Conservation (phyloP, 768 basidiomycete genomes). For the Panaeolus cyanescens region DNA sequence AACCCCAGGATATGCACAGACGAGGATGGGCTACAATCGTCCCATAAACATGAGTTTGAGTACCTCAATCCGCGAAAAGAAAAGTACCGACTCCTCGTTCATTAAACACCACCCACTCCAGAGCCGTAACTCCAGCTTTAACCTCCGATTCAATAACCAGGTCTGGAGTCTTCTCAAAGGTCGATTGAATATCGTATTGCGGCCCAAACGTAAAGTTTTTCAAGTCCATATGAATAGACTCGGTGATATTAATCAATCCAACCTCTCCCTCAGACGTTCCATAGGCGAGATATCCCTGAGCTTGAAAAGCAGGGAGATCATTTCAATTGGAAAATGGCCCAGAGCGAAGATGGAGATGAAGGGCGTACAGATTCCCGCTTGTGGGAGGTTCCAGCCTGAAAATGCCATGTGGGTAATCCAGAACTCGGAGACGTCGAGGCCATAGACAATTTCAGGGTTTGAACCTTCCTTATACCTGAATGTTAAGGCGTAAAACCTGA, state of each 20-base stretch:
- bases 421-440: slow-evolving; percentile 46
- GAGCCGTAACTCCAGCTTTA: slow-evolving; percentile 46
- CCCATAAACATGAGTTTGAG: neutral
- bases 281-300: slow-evolving; percentile 59
- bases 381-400: slow-evolving; percentile 50
- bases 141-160: slow-evolving; percentile 36
- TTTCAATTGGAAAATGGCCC: neutral
- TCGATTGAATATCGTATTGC: slow-evolving; percentile 33
- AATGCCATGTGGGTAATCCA: slow-evolving; percentile 70
- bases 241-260: slow-evolving; percentile 54
- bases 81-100: slow-evolving; percentile 39
- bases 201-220: slow-evolving; percentile 27
- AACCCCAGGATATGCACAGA: slow-evolving; percentile 59
- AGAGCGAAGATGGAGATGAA: neutral
- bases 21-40: slow-evolving; percentile 51
- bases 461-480: slow-evolving; percentile 21
- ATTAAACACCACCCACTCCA: slow-evolving; percentile 52
- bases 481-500: neutral
- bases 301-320: slow-evolving; percentile 35
- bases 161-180: slow-evolving; percentile 27
- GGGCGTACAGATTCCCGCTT: slow-evolving; percentile 44
- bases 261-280: slow-evolving; percentile 60
- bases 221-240: slow-evolving; percentile 35
- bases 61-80: slow-evolving; percentile 7
- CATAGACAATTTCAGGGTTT: slow-evolving; percentile 32